phyloP scores from a whole-genome alignment of 805 yeast species.

The Schizosaccharomyces japonicus region DNA sequence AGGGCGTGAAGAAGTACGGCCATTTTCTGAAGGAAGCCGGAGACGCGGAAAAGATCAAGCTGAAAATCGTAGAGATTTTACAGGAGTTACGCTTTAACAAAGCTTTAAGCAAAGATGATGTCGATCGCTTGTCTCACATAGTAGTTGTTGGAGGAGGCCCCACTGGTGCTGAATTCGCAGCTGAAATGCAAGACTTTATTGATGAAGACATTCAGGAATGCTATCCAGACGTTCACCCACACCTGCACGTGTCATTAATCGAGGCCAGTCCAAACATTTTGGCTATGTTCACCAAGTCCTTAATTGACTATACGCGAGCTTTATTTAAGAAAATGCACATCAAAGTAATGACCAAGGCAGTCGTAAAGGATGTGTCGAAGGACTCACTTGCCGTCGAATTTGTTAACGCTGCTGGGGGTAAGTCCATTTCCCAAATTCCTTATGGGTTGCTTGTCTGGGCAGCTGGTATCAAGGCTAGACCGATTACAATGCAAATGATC shows the following conservation, averaged over 20 bases:
- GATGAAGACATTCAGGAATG: conserved; percentile 36
- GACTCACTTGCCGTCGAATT: conserved; percentile 37
- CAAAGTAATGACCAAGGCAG: conserved; percentile 34
- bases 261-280: conserved; percentile 45
- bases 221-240: conserved; percentile 40
- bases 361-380: conserved; percentile 34
- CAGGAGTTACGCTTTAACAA: conserved; percentile 60
- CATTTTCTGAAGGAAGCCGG: conserved; percentile 72
- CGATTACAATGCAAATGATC: conserved; percentile 33
- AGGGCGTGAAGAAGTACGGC: conserved; percentile 72
- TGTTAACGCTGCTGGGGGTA: conserved; percentile 22
- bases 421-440: conserved; percentile 22
- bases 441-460: conserved; percentile 55
- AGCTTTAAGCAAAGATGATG: conserved; percentile 37
- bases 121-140: conserved; percentile 34
- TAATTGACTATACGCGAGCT: conserved; percentile 39
- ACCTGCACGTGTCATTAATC: conserved; percentile 41
- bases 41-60: conserved; percentile 67
- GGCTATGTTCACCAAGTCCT: conserved; percentile 43
- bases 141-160: conserved; percentile 60
- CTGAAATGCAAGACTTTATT: conserved; percentile 41
- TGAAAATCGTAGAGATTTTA: conserved; percentile 59
- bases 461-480: conserved; percentile 48
- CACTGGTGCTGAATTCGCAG: conserved; percentile 53
- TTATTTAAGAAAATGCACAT: conserved; percentile 39